Percentiles rank a stretch among this genome's conserved stretches.
Evolutionary conservation across 2,329 filamentous ascomycete species (phyloP).

Genomic region (Lachnellula hyalina): DNA sequence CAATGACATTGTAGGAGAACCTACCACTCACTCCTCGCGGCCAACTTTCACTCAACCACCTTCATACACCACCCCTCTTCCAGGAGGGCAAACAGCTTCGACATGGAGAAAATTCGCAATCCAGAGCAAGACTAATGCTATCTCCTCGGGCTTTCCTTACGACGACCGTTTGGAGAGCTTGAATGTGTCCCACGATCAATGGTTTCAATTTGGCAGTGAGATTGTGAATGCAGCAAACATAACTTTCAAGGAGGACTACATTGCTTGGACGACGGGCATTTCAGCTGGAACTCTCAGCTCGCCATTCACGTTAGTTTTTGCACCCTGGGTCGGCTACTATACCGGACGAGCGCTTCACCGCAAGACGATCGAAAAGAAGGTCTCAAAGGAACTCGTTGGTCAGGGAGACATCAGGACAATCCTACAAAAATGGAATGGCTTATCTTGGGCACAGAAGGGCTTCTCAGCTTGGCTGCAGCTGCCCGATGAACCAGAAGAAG

Average conservation of each 20-base stretch:
- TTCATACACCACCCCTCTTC: background rate
- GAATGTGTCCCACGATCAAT: conserved; percentile 21
- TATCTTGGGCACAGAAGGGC: conserved; percentile 11
- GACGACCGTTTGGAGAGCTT: conserved; percentile 14
- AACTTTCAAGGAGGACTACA: conserved; percentile 17
- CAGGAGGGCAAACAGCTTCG: background rate
- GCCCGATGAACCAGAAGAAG: conserved; percentile 14
- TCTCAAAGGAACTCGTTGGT: conserved; percentile 16
- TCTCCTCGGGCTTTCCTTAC: conserved; percentile 26
- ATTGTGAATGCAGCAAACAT: conserved; percentile 21
- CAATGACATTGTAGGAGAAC: background rate
- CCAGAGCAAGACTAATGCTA: conserved; percentile 17
- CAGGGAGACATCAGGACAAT: conserved; percentile 18
- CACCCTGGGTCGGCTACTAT: conserved; percentile 21
- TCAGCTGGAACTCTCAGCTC: conserved; percentile 18
- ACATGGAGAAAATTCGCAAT: conserved; percentile 15
- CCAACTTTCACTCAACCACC: background rate
- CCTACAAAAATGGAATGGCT: conserved; percentile 20
- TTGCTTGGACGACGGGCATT: conserved; percentile 22
- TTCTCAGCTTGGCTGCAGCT: conserved; percentile 25
- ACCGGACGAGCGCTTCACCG: conserved; percentile 19
- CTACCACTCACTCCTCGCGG: background rate
- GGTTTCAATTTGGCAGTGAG: conserved; percentile 22
- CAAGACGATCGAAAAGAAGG: conserved; percentile 19
- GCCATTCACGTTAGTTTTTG: conserved; percentile 17